Conservation (phyloP, 2,329 filamentous ascomycete species). For the Diaporthe sp. region DNA sequence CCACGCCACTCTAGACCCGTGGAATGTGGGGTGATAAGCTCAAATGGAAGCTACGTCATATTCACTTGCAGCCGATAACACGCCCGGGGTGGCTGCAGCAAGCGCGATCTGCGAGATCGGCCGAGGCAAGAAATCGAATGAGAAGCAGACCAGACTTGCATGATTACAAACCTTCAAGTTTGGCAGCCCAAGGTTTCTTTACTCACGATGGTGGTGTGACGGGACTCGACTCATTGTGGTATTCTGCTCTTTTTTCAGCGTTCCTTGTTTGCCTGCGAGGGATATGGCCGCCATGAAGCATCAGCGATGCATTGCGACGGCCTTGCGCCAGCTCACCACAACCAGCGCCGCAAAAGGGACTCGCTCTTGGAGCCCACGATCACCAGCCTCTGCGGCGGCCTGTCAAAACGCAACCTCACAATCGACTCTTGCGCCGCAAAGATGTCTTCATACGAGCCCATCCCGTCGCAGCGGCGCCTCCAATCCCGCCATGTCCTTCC, state of each 20-base stretch:
- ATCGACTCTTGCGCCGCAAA: background rate
- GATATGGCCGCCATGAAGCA: constrained; percentile 43
- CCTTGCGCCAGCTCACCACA: constrained; percentile 41
- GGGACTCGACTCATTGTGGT: background rate
- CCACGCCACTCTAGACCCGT: background rate
- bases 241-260: background rate
- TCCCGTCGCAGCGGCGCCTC: constrained; percentile 63
- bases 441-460: constrained; percentile 45
- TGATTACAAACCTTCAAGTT: constrained; percentile 21
- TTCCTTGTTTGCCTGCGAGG: background rate
- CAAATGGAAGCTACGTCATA: constrained; percentile 2
- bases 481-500: constrained; percentile 90
- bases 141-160: background rate
- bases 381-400: background rate
- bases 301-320: constrained; percentile 41
- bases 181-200: background rate
- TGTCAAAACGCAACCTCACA: background rate
- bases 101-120: constrained; percentile 13
- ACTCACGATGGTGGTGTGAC: background rate
- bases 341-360: background rate
- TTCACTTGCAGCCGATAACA: background rate
- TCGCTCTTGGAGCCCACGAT: constrained; percentile 8
- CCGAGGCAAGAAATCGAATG: constrained; percentile 12
- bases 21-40: background rate
- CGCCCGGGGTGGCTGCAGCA: constrained; percentile 16